Percentiles rank a stretch among this genome's conserved stretches.
Evolutionary conservation across 768 basidiomycete genomes (phyloP).

Genomic region (Lentinus brumalis): DNA sequence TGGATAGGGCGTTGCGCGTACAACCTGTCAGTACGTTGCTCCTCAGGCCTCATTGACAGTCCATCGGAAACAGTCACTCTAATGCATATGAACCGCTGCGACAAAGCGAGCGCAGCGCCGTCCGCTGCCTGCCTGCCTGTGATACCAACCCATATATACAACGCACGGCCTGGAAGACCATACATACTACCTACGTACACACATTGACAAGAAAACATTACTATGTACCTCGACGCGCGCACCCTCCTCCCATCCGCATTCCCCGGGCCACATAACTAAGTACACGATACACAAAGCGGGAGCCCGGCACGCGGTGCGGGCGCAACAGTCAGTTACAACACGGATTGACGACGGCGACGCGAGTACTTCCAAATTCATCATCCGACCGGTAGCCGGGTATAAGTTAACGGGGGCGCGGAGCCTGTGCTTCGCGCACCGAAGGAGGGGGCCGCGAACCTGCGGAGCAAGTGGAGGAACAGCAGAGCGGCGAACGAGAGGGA

Average conservation of each 20-base stretch:
- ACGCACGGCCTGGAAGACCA: neutral
- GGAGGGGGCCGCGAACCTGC: neutral
- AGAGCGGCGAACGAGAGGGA: neutral
- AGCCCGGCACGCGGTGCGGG: neutral
- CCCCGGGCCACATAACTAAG: neutral
- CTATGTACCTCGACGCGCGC: too few species aligned
- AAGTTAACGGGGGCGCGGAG: neutral
- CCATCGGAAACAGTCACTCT: too few species aligned
- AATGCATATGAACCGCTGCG: too few species aligned
- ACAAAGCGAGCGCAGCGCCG: too few species aligned
- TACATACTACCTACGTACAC: too few species aligned
- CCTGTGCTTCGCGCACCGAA: neutral
- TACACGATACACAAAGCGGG: neutral
- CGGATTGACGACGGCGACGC: constrained; percentile 3
- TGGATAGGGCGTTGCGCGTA: too few species aligned
- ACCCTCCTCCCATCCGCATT: too few species aligned
- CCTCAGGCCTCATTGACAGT: too few species aligned
- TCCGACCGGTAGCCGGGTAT: neutral
- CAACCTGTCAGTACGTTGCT: too few species aligned
- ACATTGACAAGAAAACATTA: too few species aligned
- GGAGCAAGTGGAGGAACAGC: neutral
- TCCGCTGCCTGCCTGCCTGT: too few species aligned
- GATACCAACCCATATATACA: neutral
- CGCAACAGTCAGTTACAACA: constrained; percentile 13
- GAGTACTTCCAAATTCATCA: constrained; percentile 2